Conservation (phyloP, 2,329 filamentous ascomycete species). For the Rosellinia necatrix region DNA sequence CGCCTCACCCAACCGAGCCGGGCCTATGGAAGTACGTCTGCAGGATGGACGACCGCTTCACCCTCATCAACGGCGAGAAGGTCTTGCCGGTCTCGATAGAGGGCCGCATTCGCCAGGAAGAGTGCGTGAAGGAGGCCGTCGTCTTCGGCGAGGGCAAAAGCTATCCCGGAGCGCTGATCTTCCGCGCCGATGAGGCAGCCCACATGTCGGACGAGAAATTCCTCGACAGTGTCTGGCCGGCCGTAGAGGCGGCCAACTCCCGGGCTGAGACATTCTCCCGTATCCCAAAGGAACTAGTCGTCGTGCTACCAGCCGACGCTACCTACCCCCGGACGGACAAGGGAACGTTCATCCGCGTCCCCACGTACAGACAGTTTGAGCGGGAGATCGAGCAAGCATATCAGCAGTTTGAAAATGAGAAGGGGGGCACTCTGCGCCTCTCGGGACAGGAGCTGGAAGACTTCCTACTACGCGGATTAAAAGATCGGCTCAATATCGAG, state of each 20-base stretch:
- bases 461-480: slow-evolving; percentile 24
- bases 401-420: slow-evolving; percentile 31
- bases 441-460: slow-evolving; percentile 14
- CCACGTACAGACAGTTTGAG: slow-evolving; percentile 54
- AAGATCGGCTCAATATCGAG: slow-evolving; percentile 22
- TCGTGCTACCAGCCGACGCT: slow-evolving; percentile 50
- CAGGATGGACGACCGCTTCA: slow-evolving; percentile 51
- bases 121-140: slow-evolving; percentile 58
- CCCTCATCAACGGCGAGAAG: slow-evolving; percentile 54
- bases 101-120: slow-evolving; percentile 56
- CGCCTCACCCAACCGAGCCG: slow-evolving; percentile 46
- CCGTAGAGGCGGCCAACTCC: slow-evolving; percentile 56
- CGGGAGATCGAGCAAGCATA: slow-evolving; percentile 54
- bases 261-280: slow-evolving; percentile 56
- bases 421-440: slow-evolving; percentile 13
- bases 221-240: slow-evolving; percentile 53
- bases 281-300: slow-evolving; percentile 57
- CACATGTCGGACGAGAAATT: slow-evolving; percentile 50
- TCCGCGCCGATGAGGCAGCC: slow-evolving; percentile 52
- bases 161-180: slow-evolving; percentile 57
- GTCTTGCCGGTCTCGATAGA: slow-evolving; percentile 55
- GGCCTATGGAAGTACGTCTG: slow-evolving; percentile 52
- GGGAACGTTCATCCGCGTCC: slow-evolving; percentile 58
- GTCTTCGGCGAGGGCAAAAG: slow-evolving; percentile 60
- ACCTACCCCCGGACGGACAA: slow-evolving; percentile 60